A percentile compares a stretch with the other conserved stretches of the same genome.
These are phyloP conservation scores for Elsinoe arachidis DNA, from an alignment of 2,329 filamentous ascomycete species.

Conservation along the genomic window DNA sequence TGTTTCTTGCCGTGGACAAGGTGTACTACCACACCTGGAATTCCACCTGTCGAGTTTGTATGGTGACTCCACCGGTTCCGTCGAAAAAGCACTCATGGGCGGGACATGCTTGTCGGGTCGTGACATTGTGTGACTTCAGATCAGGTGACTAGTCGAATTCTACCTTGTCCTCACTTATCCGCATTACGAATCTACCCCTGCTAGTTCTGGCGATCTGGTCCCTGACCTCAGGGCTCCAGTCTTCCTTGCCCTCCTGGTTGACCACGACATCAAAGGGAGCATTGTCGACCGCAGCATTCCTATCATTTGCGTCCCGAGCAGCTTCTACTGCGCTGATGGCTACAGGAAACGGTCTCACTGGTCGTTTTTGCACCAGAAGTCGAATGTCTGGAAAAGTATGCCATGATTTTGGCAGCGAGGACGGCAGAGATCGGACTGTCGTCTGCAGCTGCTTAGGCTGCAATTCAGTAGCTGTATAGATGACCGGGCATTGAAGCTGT, in stretches of 20 bases:
- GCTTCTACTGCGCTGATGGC: conserved; percentile 2
- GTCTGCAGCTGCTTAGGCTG: neutral
- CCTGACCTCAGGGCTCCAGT: conserved; percentile 3
- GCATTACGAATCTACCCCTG: neutral
- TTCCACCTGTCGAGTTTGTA: no score
- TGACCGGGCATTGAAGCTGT: neutral
- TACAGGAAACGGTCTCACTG: neutral
- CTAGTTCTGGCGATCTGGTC: neutral
- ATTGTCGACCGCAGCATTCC: neutral
- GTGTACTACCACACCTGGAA: neutral
- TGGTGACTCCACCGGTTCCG: no score
- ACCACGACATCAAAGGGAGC: neutral
- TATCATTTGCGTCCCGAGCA: conserved; percentile 2
- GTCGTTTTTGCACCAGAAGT: neutral
- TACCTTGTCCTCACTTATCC: neutral
- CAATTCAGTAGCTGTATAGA: conserved; percentile 5
- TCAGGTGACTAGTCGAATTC: neutral
- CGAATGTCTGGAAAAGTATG: conserved; percentile 5
- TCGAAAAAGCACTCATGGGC: no score
- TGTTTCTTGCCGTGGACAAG: neutral
- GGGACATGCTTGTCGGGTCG: neutral
- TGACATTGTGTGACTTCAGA: neutral
- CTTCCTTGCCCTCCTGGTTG: neutral
- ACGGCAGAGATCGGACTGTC: neutral
- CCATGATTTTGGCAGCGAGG: conserved; percentile 1